phyloP scores from a whole-genome alignment of 2,329 filamentous ascomycete genomes.

The Cadophora sp. region DNA sequence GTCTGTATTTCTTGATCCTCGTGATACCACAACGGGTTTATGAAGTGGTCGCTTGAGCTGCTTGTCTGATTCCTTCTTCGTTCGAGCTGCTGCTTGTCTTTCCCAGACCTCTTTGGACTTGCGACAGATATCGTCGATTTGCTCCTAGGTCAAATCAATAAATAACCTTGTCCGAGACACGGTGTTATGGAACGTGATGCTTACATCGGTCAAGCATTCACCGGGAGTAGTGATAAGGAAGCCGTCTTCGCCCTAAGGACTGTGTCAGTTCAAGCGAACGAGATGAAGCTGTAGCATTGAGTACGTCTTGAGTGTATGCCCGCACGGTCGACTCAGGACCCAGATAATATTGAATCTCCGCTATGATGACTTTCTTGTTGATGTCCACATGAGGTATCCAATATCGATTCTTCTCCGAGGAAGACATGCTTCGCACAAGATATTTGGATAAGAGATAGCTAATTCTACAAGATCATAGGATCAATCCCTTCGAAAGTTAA shows the following conservation, averaged over 20 bases:
- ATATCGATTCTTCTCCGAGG: slow-evolving; percentile 58
- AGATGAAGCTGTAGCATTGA: slow-evolving; percentile 38
- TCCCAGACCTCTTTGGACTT: slow-evolving; percentile 66
- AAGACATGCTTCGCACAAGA: slow-evolving; percentile 37
- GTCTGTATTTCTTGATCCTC: slow-evolving; percentile 43
- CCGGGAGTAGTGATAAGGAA: slow-evolving; percentile 65
- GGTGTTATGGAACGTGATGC: slow-evolving; percentile 37
- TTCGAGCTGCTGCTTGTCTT: slow-evolving; percentile 58
- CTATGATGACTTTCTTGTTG: slow-evolving; percentile 64
- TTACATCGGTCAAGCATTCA: slow-evolving; percentile 64
- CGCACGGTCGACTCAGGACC: slow-evolving; percentile 64
- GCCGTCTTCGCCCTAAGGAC: slow-evolving; percentile 62
- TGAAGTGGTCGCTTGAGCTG: slow-evolving; percentile 63
- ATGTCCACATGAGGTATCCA: slow-evolving; percentile 67
- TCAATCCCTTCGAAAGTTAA: background rate
- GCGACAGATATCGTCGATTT: slow-evolving; percentile 67
- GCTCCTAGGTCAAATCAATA: slow-evolving; percentile 52
- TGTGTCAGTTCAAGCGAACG: slow-evolving; percentile 33
- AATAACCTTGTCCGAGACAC: slow-evolving; percentile 15
- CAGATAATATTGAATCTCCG: slow-evolving; percentile 63
- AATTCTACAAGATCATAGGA: slow-evolving; percentile 30
- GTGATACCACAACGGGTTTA: slow-evolving; percentile 59
- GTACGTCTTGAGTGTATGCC: slow-evolving; percentile 62
- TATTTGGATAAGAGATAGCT: slow-evolving; percentile 21
- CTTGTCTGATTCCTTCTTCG: slow-evolving; percentile 52